Conservation (phyloP, 1,284 basidiomycete genomes). For the Lentinula novae-zelandiae region DNA sequence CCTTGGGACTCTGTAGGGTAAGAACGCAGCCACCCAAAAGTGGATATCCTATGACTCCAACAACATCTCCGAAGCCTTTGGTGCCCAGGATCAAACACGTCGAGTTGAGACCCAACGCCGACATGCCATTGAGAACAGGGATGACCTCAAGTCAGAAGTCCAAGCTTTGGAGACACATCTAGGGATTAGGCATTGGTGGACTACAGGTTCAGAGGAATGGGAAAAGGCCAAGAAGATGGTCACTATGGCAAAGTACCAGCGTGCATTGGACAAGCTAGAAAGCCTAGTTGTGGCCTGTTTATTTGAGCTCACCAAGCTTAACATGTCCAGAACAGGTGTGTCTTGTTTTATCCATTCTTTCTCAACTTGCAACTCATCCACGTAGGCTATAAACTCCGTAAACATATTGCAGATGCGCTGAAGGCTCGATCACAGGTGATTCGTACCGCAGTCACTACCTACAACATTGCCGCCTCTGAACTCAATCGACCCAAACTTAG, state of each 20-base stretch:
- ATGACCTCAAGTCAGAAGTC: constrained; percentile 6
- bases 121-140: constrained; percentile 5
- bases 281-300: constrained; percentile 1
- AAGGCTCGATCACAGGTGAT: constrained; percentile 11
- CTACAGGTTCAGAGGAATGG: constrained; percentile 4
- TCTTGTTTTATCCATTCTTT: background rate
- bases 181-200: constrained; percentile 1
- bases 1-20: no score
- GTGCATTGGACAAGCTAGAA: constrained; percentile 2
- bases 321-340: constrained; percentile 1
- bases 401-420: constrained; percentile 11
- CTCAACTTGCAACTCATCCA: no score
- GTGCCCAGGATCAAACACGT: background rate
- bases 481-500: constrained; percentile 17
- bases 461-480: constrained; percentile 14
- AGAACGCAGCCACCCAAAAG: background rate
- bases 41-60: background rate
- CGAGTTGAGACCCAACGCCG: no score
- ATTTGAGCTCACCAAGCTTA: constrained; percentile 5
- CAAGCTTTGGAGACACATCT: constrained; percentile 8
- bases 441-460: constrained; percentile 2
- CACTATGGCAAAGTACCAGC: constrained; percentile 6
- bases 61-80: background rate
- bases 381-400: constrained; percentile 12
- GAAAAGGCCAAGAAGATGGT: background rate